These are phyloP conservation scores for Aspergillus latus DNA, from an alignment of 2,329 filamentous ascomycete genomes.

Conservation along the genomic window DNA sequence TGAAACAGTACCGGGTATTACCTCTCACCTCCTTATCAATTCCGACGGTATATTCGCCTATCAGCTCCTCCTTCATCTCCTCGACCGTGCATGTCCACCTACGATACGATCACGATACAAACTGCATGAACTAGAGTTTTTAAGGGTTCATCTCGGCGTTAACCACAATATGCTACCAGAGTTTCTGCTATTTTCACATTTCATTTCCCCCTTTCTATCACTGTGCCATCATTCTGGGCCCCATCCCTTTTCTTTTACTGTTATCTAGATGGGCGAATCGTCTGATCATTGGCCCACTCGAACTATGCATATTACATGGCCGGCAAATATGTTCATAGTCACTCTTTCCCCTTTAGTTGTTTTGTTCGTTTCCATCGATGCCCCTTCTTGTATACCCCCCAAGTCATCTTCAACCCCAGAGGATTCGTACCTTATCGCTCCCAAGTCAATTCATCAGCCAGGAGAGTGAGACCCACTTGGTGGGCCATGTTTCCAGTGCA, in stretches of 20 bases:
- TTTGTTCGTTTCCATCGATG: slow-evolving; percentile 10
- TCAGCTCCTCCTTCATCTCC: slow-evolving; percentile 17
- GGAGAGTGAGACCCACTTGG: not conserved
- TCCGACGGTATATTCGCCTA: slow-evolving; percentile 1
- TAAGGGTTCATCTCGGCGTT: slow-evolving; percentile 41
- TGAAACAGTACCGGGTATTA: slow-evolving; percentile 7
- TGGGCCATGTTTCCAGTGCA: not conserved
- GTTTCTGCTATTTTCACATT: slow-evolving; percentile 19
- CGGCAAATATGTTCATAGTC: slow-evolving; percentile 2
- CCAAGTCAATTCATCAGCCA: slow-evolving; percentile 4
- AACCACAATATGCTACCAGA: slow-evolving; percentile 34
- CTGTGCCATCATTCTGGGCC: slow-evolving; percentile 15
- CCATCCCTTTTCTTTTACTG: not conserved
- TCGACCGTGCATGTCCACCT: slow-evolving; percentile 35
- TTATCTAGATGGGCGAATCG: slow-evolving; percentile 13
- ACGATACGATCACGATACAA: slow-evolving; percentile 48
- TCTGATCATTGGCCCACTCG: not conserved
- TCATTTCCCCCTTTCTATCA: slow-evolving; percentile 14
- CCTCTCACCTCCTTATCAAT: slow-evolving; percentile 13
- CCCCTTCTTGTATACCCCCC: slow-evolving; percentile 25
- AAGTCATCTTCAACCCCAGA: slow-evolving; percentile 11
- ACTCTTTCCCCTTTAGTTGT: slow-evolving; percentile 15
- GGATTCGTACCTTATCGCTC: slow-evolving; percentile 12
- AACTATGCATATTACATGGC: slow-evolving; percentile 3
- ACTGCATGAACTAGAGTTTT: slow-evolving; percentile 44